Conservation (phyloP, 1,284 basidiomycete species). For the Marasmius fiardii region DNA sequence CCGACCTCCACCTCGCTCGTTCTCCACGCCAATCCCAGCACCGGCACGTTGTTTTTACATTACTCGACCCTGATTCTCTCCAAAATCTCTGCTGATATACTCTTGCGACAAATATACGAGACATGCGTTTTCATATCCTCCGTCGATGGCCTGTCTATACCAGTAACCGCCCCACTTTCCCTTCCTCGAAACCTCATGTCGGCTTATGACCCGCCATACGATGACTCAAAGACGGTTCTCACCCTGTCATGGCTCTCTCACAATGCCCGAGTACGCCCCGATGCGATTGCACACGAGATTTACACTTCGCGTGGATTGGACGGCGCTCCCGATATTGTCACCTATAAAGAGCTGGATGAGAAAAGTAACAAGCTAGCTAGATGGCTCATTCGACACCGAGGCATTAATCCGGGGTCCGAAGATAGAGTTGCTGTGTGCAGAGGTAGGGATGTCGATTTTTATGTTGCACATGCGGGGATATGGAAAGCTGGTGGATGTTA, state of each 20-base stretch:
- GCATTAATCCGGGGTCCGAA: slow-evolving; percentile 28
- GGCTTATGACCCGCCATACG: neutral
- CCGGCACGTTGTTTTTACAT: neutral
- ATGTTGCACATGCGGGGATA: slow-evolving; percentile 43
- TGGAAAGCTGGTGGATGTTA: slow-evolving; percentile 53
- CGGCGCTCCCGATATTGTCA: slow-evolving; percentile 23
- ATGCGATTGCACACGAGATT: slow-evolving; percentile 15
- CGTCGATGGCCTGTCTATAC: neutral
- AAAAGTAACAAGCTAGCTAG: slow-evolving; percentile 39
- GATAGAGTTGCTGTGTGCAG: slow-evolving; percentile 49
- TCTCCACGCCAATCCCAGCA: neutral
- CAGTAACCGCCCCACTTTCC: slow-evolving; percentile 1
- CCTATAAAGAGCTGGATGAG: slow-evolving; percentile 37
- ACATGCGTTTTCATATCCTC: neutral
- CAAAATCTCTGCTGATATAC: neutral
- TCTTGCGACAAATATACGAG: neutral
- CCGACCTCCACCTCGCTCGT: neutral
- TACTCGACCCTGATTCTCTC: neutral
- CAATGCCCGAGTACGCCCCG: slow-evolving; percentile 10
- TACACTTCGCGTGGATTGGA: slow-evolving; percentile 8
- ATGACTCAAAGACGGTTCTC: slow-evolving; percentile 7
- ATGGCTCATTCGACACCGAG: slow-evolving; percentile 37
- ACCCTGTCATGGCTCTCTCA: slow-evolving; percentile 12
- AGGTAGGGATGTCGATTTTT: slow-evolving; percentile 40
- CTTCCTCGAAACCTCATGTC: slow-evolving; percentile 10